These are phyloP conservation scores for Fusarium subtropicale DNA, from an alignment of 2,329 filamentous ascomycete genomes.

Conservation along the genomic window DNA sequence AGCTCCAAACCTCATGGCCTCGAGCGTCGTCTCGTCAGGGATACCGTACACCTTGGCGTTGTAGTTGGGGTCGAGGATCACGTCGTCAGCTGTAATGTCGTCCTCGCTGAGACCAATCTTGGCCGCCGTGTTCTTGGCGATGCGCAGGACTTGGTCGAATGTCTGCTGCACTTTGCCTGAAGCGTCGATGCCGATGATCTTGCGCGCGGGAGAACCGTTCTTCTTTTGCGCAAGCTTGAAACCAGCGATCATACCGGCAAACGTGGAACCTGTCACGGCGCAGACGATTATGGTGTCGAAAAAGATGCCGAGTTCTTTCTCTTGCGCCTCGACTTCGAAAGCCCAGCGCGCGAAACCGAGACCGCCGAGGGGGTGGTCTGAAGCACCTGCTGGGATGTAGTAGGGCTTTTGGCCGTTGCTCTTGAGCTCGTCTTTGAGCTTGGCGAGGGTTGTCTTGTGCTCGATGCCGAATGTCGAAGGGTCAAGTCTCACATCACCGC, in stretches of 20 bases:
- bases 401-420: conserved; percentile 70
- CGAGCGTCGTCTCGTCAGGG: conserved; percentile 72
- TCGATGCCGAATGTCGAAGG: conserved; percentile 73
- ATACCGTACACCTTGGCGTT: conserved; percentile 76
- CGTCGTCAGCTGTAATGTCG: conserved; percentile 71
- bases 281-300: conserved; percentile 77
- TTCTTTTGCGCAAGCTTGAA: conserved; percentile 71
- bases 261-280: conserved; percentile 76
- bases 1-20: conserved; percentile 76
- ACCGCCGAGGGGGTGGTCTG: conserved; percentile 76
- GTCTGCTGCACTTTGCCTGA: conserved; percentile 63
- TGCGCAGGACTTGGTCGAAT: conserved; percentile 72
- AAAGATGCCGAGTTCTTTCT: conserved; percentile 69
- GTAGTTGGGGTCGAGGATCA: conserved; percentile 71
- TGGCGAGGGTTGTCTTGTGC: conserved; percentile 71
- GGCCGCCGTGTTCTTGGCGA: conserved; percentile 71
- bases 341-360: conserved; percentile 78
- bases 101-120: conserved; percentile 70
- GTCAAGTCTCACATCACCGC: conserved; percentile 71
- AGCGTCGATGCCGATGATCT: conserved; percentile 73
- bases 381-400: conserved; percentile 78
- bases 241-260: conserved; percentile 78
- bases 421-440: conserved; percentile 65
- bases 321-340: conserved; percentile 74
- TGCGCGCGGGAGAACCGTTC: conserved; percentile 58